These are phyloP conservation scores for Diaporthe sp. DNA, from an alignment of 2,329 filamentous ascomycete species.

Conservation along the genomic window DNA sequence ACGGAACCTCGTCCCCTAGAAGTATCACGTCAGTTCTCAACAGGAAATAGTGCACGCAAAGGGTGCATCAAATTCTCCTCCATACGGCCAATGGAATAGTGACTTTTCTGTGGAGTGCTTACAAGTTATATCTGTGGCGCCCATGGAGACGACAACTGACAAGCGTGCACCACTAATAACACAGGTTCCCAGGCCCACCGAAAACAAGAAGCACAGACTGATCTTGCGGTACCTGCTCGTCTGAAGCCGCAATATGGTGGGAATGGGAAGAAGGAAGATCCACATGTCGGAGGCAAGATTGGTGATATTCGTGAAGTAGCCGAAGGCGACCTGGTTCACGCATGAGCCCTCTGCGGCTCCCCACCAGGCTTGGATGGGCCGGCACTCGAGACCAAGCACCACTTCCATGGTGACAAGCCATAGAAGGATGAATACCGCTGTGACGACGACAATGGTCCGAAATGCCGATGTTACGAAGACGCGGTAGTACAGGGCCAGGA, in stretches of 20 bases:
- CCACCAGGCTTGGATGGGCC: not conserved
- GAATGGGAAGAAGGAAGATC: not conserved
- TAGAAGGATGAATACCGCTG: not conserved
- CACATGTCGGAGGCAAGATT: not conserved
- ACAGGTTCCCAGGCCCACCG: not conserved
- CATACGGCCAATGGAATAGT: not conserved
- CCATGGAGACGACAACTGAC: not conserved
- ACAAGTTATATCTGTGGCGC: not conserved
- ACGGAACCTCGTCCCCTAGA: not conserved
- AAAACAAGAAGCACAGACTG: not conserved
- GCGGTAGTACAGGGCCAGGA: not conserved
- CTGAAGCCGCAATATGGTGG: not conserved
- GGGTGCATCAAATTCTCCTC: not conserved
- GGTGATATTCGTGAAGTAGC: not conserved
- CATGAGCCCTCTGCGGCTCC: not conserved
- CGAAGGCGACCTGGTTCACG: not conserved
- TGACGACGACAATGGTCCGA: not conserved
- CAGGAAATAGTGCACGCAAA: not conserved
- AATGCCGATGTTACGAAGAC: not conserved
- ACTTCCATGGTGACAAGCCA: not conserved
- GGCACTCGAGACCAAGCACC: not conserved
- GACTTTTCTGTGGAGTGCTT: not conserved
- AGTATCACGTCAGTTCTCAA: not conserved
- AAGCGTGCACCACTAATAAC: not conserved
- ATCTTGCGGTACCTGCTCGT: not conserved